phyloP scores from a whole-genome alignment of 1,284 basidiomycete genomes.

The Amylostereum areolatum region DNA sequence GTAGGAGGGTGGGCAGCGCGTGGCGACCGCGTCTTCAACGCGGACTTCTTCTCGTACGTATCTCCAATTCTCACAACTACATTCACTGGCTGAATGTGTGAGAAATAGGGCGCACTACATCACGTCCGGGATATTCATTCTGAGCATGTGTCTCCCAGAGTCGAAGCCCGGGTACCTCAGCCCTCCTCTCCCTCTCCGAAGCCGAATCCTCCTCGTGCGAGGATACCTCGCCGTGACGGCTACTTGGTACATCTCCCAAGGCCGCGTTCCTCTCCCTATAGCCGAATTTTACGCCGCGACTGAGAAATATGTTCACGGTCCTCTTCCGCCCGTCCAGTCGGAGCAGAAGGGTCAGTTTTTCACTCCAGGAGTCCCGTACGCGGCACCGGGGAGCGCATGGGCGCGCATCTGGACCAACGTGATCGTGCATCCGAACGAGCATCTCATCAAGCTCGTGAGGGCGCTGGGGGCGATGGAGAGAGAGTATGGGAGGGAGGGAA shows the following conservation, averaged over 20 bases:
- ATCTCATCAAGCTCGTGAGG: conserved; percentile 55
- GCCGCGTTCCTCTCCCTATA: conserved; percentile 29
- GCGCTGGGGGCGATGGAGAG: conserved; percentile 46
- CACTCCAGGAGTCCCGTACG: conserved; percentile 20
- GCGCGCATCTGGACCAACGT: conserved; percentile 44
- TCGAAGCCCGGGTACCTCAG: conserved; percentile 7
- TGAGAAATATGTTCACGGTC: conserved; percentile 6
- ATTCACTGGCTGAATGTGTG: not conserved
- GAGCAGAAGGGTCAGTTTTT: conserved; percentile 9
- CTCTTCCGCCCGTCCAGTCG: conserved; percentile 7
- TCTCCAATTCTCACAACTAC: not conserved
- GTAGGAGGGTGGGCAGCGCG: conserved; percentile 31
- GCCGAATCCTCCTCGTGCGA: conserved; percentile 27
- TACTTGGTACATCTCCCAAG: conserved; percentile 31
- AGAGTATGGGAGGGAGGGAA: conserved; percentile 38
- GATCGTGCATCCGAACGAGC: conserved; percentile 53
- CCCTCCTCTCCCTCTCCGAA: conserved; percentile 20
- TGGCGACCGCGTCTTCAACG: conserved; percentile 25
- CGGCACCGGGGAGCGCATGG: conserved; percentile 44
- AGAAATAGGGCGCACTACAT: conserved; percentile 35
- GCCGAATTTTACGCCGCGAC: conserved; percentile 27
- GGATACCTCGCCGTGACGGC: conserved; percentile 32
- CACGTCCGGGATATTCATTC: conserved; percentile 39
- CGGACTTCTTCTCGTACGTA: conserved; percentile 33
- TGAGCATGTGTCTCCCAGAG: conserved; percentile 22